phyloP scores from a whole-genome alignment of 768 basidiomycete species.

The Rhodotorula toruloides region DNA sequence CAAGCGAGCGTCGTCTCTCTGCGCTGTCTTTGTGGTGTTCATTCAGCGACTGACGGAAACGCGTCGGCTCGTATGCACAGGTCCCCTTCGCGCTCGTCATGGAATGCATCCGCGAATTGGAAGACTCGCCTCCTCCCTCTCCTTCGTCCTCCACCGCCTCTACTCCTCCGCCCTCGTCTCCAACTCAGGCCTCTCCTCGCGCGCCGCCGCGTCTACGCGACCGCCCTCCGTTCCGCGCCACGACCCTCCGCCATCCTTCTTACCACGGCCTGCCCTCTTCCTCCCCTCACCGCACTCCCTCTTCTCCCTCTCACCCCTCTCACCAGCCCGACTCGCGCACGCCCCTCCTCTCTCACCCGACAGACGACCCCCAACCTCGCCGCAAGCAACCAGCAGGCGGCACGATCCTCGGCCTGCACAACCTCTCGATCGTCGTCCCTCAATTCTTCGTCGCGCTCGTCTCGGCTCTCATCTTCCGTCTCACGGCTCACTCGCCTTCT shows the following conservation, averaged over 20 bases:
- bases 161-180: not conserved
- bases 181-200: too few relatives aligned
- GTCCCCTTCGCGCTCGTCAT: constrained; percentile 33
- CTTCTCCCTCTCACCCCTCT: not conserved
- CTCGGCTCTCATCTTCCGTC: constrained; percentile 4
- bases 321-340: constrained; percentile 1
- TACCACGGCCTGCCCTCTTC: not conserved
- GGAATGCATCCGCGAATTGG: constrained; percentile 24
- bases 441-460: constrained; percentile 16
- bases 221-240: not conserved
- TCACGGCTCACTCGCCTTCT: not conserved
- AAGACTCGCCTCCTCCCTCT: not conserved
- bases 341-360: not conserved
- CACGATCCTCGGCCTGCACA: constrained; percentile 5
- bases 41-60: not conserved
- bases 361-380: not conserved
- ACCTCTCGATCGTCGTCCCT: constrained; percentile 1
- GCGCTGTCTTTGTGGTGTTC: too few relatives aligned
- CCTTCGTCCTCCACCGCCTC: not conserved
- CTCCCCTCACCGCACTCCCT: not conserved
- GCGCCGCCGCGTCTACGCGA: too few relatives aligned
- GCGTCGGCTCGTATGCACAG: not conserved
- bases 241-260: not conserved
- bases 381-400: not conserved
- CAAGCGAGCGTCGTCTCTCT: too few relatives aligned